Percentiles rank a stretch among this genome's conserved stretches.
Evolutionary conservation across 495 filamentous ascomycete genomes (phyloP).

Genomic region (Talaromyces nanjingensis): DNA sequence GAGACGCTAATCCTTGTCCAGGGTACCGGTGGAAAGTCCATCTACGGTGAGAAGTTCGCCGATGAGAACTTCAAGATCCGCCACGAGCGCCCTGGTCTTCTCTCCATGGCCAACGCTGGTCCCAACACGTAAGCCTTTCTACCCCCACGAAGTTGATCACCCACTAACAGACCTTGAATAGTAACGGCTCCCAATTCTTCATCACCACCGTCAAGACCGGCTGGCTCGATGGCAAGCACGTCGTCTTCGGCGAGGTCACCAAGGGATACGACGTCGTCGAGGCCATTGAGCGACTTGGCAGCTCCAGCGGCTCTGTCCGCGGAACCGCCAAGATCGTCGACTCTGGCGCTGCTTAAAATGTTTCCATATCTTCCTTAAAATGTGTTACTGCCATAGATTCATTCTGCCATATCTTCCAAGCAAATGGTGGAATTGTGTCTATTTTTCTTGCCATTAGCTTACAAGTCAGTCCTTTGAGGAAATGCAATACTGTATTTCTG

Average conservation of each 20-base stretch:
- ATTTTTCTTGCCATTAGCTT: slow-evolving; percentile 1
- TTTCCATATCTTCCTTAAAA: not conserved
- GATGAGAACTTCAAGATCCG: slow-evolving; percentile 90
- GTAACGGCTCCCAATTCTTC: slow-evolving; percentile 99
- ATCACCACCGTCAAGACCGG: slow-evolving; percentile 87
- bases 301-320: slow-evolving; percentile 51
- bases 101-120: slow-evolving; percentile 97
- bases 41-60: slow-evolving; percentile 94
- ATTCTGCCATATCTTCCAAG: not conserved
- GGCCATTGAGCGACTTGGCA: slow-evolving; percentile 67
- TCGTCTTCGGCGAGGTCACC: slow-evolving; percentile 92
- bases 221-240: slow-evolving; percentile 95
- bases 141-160: not conserved
- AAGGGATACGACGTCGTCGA: slow-evolving; percentile 58
- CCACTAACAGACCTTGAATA: slow-evolving; percentile 22
- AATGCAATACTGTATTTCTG: not conserved
- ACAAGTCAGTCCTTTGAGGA: not conserved
- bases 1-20: slow-evolving; percentile 12
- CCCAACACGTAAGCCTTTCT: slow-evolving; percentile 59
- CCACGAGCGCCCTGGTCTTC: slow-evolving; percentile 80
- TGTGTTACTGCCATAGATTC: not conserved
- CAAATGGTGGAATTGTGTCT: not conserved
- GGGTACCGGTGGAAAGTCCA: slow-evolving; percentile 90
- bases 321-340: slow-evolving; percentile 58
- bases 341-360: slow-evolving; percentile 47